phyloP scores from a whole-genome alignment of 2,329 filamentous ascomycete genomes.

The Fusarium sp. region DNA sequence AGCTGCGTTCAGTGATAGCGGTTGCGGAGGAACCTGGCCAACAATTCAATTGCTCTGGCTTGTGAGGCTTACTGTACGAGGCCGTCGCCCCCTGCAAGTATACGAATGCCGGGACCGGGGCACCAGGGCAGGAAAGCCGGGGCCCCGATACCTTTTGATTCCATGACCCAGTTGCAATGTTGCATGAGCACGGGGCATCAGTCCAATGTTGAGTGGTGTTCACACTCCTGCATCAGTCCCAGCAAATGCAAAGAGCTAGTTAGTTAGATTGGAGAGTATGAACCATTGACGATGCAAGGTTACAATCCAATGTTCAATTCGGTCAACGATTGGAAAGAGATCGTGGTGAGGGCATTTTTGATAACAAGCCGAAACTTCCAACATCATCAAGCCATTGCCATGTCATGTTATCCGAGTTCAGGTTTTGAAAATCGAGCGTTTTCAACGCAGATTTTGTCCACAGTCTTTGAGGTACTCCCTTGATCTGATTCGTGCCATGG shows the following conservation, averaged over 20 bases:
- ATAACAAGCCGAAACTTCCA: slow-evolving; percentile 21
- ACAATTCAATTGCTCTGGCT: slow-evolving; percentile 14
- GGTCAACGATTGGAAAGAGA: slow-evolving; percentile 2
- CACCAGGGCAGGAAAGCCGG: slow-evolving; percentile 35
- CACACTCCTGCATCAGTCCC: slow-evolving; percentile 27
- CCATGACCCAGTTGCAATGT: slow-evolving; percentile 8
- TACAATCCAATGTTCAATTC: slow-evolving; percentile 23
- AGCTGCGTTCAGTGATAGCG: slow-evolving; percentile 28
- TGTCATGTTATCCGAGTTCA: slow-evolving; percentile 12
- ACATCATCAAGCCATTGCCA: slow-evolving; percentile 8
- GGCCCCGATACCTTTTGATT: slow-evolving; percentile 32
- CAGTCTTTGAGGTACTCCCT: slow-evolving; percentile 13
- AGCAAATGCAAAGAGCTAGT: slow-evolving; percentile 21
- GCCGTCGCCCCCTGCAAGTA: slow-evolving; percentile 33
- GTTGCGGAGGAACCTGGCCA: slow-evolving; percentile 20
- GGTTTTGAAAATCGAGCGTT: slow-evolving; percentile 13
- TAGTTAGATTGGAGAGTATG: slow-evolving; percentile 14
- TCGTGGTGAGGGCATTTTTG: slow-evolving; percentile 14
- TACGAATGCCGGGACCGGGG: slow-evolving; percentile 41
- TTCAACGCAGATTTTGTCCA: slow-evolving; percentile 12
- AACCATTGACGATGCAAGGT: slow-evolving; percentile 30
- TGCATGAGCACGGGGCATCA: slow-evolving; percentile 26
- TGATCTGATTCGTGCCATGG: slow-evolving; percentile 21
- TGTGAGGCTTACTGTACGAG: slow-evolving; percentile 42
- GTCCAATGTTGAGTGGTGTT: slow-evolving; percentile 20